A percentile compares a stretch with the other conserved stretches of the same genome.
Evolutionary conservation across 768 basidiomycete species (phyloP).

Genomic region (Phaeotremella skinneri): DNA sequence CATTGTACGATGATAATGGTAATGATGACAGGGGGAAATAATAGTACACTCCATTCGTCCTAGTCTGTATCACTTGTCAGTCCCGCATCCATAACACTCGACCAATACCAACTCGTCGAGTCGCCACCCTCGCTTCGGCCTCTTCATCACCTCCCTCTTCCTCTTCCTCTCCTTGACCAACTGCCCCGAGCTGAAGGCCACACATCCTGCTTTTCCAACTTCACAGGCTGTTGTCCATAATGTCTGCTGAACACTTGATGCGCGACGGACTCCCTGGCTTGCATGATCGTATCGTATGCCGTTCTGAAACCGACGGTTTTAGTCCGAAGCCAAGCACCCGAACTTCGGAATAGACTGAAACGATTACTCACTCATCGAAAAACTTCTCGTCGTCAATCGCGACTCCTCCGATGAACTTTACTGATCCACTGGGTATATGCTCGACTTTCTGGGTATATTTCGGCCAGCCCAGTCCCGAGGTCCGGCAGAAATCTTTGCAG

Average conservation of each 20-base stretch:
- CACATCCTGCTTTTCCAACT: not conserved
- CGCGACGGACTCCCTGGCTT: conserved; percentile 23
- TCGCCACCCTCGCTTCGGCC: no score
- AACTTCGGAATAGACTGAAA: conserved; percentile 5
- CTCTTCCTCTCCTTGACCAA: not conserved
- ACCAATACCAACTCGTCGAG: no score
- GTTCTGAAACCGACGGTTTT: not conserved
- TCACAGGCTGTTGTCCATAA: conserved; percentile 14
- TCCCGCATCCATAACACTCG: no score
- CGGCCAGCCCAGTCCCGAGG: not conserved
- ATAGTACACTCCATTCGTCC: no score
- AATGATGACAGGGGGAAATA: no score
- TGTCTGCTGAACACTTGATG: conserved; percentile 14
- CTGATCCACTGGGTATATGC: not conserved
- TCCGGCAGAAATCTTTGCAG: not conserved
- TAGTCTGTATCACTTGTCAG: no score
- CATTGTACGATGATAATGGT: no score
- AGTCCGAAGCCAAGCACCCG: not conserved
- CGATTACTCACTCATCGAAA: conserved; percentile 6
- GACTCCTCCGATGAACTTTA: conserved; percentile 5
- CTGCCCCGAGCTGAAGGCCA: not conserved
- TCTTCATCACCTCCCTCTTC: not conserved
- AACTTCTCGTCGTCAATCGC: conserved; percentile 10
- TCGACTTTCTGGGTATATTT: not conserved
- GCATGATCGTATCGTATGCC: not conserved